These are phyloP conservation scores for Phaeomoniella chlamydospora DNA, from an alignment of 2,329 filamentous ascomycete genomes.

Conservation along the genomic window DNA sequence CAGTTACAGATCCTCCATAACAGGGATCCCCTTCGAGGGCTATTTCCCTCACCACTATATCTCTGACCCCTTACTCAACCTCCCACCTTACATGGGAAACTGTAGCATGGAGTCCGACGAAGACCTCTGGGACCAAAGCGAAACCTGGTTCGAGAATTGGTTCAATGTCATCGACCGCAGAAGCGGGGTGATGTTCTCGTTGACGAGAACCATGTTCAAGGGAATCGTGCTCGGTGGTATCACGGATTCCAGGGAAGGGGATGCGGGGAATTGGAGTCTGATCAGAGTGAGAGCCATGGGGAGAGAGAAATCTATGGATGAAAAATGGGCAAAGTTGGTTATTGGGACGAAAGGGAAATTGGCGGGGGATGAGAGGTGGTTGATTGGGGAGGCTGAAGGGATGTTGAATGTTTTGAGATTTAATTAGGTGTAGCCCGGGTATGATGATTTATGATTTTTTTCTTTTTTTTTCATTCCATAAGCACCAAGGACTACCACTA, in stretches of 20 bases:
- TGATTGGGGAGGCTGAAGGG: constrained; percentile 44
- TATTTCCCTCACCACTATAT: constrained; percentile 36
- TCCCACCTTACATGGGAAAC: constrained; percentile 32
- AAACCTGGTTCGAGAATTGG: constrained; percentile 15
- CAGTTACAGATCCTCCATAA: constrained; percentile 31
- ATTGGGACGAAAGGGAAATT: constrained; percentile 36
- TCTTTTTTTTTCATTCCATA: no score
- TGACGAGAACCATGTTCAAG: constrained; percentile 12
- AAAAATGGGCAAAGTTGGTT: constrained; percentile 31
- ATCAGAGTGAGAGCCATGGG: constrained; percentile 16
- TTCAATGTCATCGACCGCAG: constrained; percentile 12
- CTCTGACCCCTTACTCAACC: constrained; percentile 12
- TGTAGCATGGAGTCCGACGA: constrained; percentile 17
- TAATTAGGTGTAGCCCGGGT: constrained; percentile 13
- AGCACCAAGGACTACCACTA: no score
- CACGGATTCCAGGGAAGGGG: constrained; percentile 7
- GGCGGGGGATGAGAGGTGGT: constrained; percentile 44
- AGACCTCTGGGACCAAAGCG: constrained; percentile 11
- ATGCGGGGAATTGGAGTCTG: constrained; percentile 14
- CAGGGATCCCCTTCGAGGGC: constrained; percentile 38
- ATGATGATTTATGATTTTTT: no score
- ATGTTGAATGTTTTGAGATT: constrained; percentile 41
- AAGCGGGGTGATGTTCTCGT: background rate
- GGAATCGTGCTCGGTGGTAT: background rate
- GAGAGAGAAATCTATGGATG: constrained; percentile 11